Evolutionary conservation across 352 stramenopile genomes (phyloP), one percentile per base, ranked within the genome.

Genomic region (Phytophthora colocasiae): DNA sequence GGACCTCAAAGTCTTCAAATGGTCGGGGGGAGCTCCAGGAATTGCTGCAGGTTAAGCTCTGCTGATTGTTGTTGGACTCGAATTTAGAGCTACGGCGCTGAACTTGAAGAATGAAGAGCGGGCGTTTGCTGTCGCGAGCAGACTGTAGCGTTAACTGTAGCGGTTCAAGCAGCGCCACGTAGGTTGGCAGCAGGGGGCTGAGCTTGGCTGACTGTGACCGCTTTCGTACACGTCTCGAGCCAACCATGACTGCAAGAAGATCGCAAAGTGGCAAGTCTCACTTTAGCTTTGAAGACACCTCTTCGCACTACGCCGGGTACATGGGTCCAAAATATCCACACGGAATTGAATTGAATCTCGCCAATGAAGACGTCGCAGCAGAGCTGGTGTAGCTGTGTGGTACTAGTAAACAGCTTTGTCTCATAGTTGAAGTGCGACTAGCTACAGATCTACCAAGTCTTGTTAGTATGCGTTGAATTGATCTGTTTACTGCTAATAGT

Each of bases 1-100:
- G 58, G 24, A n/a, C 34, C 51, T 66, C 45, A 41, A 66, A 78
- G n/a, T 65, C 66, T 34, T 72, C 61, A 62, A 77, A 72, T 0
- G 65, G 31, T 9, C 47, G 51, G 19, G 58, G 29, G 4, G 22
- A 49, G 29, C 59, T 65, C 69, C 69, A 77, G 6, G 29, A 59
- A 8, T 29, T 68, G 34, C 44, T 49, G 24, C 40, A 48, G 4
- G 24, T 47, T 26, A 19, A 12, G 4, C 22, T 57, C 10, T 39
- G 34, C 15, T 39, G 39, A n/a, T 15, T 22, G 11, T 36, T 47
- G 38, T 36, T 57, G 10, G 9, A 47, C 27, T 11, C 3, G 1
- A 12, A 4, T 3, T 11, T 36, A 10, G n/a, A 47, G 14, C 15
- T 54, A 32, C 60, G 52, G 15, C 59, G 59, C n/a, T 73, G 64